Evolutionary conservation across 345 rosid genomes (phyloP), one percentile per base, ranked within the genome.

Genomic region (Salix exigua): DNA sequence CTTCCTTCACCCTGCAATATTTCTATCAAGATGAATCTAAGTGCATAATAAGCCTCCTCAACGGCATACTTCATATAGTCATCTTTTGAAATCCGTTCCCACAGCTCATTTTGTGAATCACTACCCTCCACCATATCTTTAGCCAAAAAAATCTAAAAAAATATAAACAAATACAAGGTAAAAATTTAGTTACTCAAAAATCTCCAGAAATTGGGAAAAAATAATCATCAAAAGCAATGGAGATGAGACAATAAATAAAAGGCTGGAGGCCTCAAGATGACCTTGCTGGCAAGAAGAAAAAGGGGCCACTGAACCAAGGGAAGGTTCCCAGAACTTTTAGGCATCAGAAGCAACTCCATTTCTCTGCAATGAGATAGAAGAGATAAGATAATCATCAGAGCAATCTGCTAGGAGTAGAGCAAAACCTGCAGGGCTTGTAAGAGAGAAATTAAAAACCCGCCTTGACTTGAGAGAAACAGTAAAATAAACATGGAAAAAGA

Each of bases 251-350:
- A 71, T 44, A 75, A 80, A 62, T 10, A 44, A 17, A 44, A 10
- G 25, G 17, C 42, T 31, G 2, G n/a, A 63, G 51, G 37, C 55
- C 44, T 11, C 72, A 67, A 76, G 69, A 71, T 76, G 73, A 93
- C 99, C 98, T 95, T 96, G 93, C 97, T 96, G 73, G 97, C 88
- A 85, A 96, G 99, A 85, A 96, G 98, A 88, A 96, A 96, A 68
- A 93, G 96, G 21, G 99, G 99, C 98, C 96, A 96, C 82, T 93
- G 98, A 68, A 96, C 91, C 84, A 96, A 77, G 19, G 87, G 87
- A 64, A 93, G 92, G 74, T 82, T 85, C 74, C 96, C 94, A 63
- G 98, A 88, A 90, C 93, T 96, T 83, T 85, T 92, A 37, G 99
- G 98, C 98, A 96, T 96, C 79, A 83, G 77, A 86, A 96, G 98